Conservation (phyloP, 371 early-diverging fungal genomes). For the Chytridiales sp. region DNA sequence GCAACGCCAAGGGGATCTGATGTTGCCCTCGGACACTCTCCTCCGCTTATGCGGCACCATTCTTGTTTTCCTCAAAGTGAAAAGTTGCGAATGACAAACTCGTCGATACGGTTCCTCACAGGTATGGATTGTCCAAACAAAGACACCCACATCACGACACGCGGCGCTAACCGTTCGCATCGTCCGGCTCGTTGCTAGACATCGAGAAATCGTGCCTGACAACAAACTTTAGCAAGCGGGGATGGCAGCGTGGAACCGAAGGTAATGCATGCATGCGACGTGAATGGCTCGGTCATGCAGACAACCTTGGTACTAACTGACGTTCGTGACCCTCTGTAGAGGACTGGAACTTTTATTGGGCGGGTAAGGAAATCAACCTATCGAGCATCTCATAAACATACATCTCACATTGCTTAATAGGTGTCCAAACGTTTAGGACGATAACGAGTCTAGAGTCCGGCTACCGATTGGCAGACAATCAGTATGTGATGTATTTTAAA, state of each 20-base stretch:
- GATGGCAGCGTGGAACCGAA: conserved; percentile 48
- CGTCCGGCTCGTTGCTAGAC: too few relatives aligned
- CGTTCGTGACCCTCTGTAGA: conserved; percentile 18
- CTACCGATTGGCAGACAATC: conserved; percentile 46
- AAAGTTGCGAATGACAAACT: too few relatives aligned
- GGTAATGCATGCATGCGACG: conserved; percentile 15
- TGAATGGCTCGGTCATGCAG: background rate
- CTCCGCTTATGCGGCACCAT: too few relatives aligned
- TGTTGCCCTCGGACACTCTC: too few relatives aligned
- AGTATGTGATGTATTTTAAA: conserved; percentile 31
- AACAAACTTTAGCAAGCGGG: conserved; percentile 51
- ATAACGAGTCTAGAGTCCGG: conserved; percentile 50
- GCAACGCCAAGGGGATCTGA: too few relatives aligned
- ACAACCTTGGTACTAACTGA: background rate
- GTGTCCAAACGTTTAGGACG: conserved; percentile 44
- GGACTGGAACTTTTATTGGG: conserved; percentile 59
- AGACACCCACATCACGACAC: too few relatives aligned
- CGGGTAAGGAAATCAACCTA: conserved; percentile 21
- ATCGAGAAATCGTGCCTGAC: conserved; percentile 48
- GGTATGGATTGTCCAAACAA: too few relatives aligned
- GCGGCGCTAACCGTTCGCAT: too few relatives aligned
- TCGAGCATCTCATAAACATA: background rate
- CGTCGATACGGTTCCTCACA: too few relatives aligned
- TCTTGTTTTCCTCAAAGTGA: too few relatives aligned
- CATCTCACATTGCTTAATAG: background rate